A percentile compares a stretch with the other conserved stretches of the same genome.
Evolutionary conservation across 106 monocot genomes (phyloP).

Genomic region (Dendrobium chrysotoxum): DNA sequence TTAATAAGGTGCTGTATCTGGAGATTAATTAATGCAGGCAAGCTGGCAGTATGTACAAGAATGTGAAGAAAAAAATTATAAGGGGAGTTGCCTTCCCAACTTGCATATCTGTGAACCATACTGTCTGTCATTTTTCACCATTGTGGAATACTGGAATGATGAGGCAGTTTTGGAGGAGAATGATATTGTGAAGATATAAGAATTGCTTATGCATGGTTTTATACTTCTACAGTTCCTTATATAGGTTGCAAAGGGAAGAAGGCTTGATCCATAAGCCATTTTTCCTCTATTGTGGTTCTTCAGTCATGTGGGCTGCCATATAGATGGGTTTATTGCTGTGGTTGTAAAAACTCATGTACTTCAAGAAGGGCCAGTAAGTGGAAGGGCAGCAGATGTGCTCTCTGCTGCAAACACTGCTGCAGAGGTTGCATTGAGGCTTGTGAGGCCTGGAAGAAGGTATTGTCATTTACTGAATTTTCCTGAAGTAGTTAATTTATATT

Average conservation of each 20-base stretch:
- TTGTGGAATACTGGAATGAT: conserved; percentile 53
- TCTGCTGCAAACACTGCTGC: conserved; percentile 66
- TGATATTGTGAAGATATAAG: conserved; percentile 78
- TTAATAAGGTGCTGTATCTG: background rate
- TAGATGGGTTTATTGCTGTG: conserved; percentile 72
- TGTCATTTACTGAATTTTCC: background rate
- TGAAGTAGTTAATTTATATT: background rate
- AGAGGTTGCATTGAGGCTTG: conserved; percentile 66
- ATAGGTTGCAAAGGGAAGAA: too few species aligned
- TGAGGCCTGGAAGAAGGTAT: conserved; percentile 68
- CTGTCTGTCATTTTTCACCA: conserved; percentile 83
- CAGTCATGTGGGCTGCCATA: conserved; percentile 71
- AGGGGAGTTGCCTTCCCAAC: conserved; percentile 91
- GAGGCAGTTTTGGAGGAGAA: conserved; percentile 68
- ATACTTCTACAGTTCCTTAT: too few species aligned
- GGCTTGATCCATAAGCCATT: background rate
- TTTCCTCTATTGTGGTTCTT: background rate
- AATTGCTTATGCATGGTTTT: too few species aligned
- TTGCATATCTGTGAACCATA: conserved; percentile 85
- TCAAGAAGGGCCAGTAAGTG: conserved; percentile 42
- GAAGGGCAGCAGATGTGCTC: conserved; percentile 66
- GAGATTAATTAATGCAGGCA: conserved; percentile 31
- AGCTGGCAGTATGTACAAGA: conserved; percentile 91
- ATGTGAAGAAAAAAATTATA: conserved; percentile 91
- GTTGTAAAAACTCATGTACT: conserved; percentile 58